Conservation (phyloP, 257 asterid genomes). For the Solanum gracilifrons region DNA sequence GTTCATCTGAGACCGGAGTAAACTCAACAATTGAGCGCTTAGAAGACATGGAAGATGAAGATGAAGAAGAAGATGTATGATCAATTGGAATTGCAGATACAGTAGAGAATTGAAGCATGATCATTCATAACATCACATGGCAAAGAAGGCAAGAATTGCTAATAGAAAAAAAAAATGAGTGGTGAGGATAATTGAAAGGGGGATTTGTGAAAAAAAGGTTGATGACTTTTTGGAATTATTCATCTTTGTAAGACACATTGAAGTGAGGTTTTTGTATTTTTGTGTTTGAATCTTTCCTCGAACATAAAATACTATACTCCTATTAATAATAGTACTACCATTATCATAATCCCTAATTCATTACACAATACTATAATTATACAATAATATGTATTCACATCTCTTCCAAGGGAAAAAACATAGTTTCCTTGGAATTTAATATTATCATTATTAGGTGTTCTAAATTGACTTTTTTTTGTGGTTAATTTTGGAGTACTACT, state of each 20-base stretch:
- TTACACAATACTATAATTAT: too few species aligned
- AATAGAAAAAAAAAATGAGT: not conserved
- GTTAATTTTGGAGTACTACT: not conserved
- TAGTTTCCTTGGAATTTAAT: not conserved
- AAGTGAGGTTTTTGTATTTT: not conserved
- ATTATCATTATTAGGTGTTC: not conserved
- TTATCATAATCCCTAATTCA: not conserved
- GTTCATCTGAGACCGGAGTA: not conserved
- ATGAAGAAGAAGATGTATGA: too few species aligned
- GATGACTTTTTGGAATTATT: constrained; percentile 2
- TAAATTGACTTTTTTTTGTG: not conserved
- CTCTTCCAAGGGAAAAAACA: not conserved
- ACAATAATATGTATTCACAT: not conserved
- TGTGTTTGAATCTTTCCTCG: not conserved
- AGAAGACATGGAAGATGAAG: constrained; percentile 1
- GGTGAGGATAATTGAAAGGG: not conserved
- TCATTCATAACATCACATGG: not conserved
- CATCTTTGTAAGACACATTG: not conserved
- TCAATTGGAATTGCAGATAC: not conserved
- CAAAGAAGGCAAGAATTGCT: not conserved
- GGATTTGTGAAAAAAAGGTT: not conserved
- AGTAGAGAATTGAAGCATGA: not conserved
- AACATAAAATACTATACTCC: not conserved
- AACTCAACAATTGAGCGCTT: not conserved
- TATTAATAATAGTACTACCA: not conserved